phyloP scores from a whole-genome alignment of 2,329 filamentous ascomycete species.

The Hypoxylon rubiginosum region DNA sequence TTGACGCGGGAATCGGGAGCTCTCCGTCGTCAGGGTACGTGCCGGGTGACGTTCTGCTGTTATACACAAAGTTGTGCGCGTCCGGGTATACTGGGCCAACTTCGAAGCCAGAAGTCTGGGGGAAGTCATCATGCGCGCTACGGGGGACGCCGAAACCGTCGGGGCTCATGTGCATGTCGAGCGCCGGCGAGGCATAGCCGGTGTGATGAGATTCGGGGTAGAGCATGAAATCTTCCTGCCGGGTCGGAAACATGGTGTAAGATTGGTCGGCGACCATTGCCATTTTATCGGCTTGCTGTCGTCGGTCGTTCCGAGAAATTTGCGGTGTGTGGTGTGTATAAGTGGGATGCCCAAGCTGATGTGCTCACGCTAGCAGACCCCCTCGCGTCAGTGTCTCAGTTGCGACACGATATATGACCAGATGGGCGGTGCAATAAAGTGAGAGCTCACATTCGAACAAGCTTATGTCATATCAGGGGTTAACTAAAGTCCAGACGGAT shows the following conservation, averaged over 20 bases:
- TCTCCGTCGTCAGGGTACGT: constrained; percentile 66
- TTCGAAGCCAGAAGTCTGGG: constrained; percentile 62
- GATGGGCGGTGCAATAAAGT: constrained; percentile 11
- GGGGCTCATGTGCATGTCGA: constrained; percentile 64
- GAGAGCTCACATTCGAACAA: constrained; percentile 34
- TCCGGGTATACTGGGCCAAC: constrained; percentile 63
- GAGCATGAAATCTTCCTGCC: constrained; percentile 52
- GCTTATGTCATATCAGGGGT: constrained; percentile 36
- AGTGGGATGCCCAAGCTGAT: constrained; percentile 19
- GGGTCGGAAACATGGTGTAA: constrained; percentile 50
- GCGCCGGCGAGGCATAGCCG: constrained; percentile 50
- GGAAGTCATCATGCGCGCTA: constrained; percentile 56
- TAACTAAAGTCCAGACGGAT: constrained; percentile 6
- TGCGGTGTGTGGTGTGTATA: constrained; percentile 20
- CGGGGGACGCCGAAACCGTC: constrained; percentile 61
- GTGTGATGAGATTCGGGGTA: constrained; percentile 50
- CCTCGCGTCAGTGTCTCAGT: constrained; percentile 42
- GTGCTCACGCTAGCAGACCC: constrained; percentile 22
- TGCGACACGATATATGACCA: constrained; percentile 15
- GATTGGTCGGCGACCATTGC: constrained; percentile 48
- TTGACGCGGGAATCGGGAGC: constrained; percentile 66
- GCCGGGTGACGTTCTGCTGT: constrained; percentile 62
- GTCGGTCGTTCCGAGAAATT: constrained; percentile 14
- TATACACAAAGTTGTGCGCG: constrained; percentile 59
- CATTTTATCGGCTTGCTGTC: constrained; percentile 42